Conservation (phyloP, 163 green algal genomes). For the Volvox carteri region DNA sequence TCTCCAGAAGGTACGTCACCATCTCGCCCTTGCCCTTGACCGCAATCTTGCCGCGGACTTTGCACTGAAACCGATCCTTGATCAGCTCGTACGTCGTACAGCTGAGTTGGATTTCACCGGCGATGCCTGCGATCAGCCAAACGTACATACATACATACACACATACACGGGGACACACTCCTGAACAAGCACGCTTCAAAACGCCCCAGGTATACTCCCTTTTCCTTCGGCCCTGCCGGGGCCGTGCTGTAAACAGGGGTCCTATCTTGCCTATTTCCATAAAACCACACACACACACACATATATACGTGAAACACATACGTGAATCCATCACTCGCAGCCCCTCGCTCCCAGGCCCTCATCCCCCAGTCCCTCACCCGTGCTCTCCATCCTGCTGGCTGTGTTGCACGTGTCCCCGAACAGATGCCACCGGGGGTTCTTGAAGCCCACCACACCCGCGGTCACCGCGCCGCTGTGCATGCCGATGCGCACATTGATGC, state of each 20-base stretch:
- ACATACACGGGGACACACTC: background rate
- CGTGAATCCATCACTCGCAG: too few relatives aligned
- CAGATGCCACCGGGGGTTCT: constrained; percentile 58
- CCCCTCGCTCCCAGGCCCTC: too few relatives aligned
- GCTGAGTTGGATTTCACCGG: constrained; percentile 47
- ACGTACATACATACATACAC: background rate
- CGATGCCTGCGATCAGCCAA: constrained; percentile 28
- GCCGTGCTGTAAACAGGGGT: too few relatives aligned
- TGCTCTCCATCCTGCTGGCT: constrained; percentile 55
- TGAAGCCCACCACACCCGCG: constrained; percentile 51
- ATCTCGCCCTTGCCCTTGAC: constrained; percentile 57
- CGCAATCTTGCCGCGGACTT: constrained; percentile 50
- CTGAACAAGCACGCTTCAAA: too few relatives aligned
- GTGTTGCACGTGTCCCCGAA: constrained; percentile 61
- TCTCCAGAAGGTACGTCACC: constrained; percentile 54
- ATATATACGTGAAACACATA: too few relatives aligned
- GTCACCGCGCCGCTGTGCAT: constrained; percentile 42
- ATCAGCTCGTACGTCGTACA: constrained; percentile 47
- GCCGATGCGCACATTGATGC: constrained; percentile 54
- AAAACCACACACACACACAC: too few relatives aligned
- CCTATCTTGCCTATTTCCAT: too few relatives aligned
- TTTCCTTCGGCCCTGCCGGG: too few relatives aligned
- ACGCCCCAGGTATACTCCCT: too few relatives aligned
- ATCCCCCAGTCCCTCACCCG: constrained; percentile 21
- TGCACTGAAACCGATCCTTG: constrained; percentile 40